Percentiles rank a stretch among this genome's conserved stretches.
phyloP scores from a whole-genome alignment of 257 asterid genomes.

The Anisodus acutangulus region DNA sequence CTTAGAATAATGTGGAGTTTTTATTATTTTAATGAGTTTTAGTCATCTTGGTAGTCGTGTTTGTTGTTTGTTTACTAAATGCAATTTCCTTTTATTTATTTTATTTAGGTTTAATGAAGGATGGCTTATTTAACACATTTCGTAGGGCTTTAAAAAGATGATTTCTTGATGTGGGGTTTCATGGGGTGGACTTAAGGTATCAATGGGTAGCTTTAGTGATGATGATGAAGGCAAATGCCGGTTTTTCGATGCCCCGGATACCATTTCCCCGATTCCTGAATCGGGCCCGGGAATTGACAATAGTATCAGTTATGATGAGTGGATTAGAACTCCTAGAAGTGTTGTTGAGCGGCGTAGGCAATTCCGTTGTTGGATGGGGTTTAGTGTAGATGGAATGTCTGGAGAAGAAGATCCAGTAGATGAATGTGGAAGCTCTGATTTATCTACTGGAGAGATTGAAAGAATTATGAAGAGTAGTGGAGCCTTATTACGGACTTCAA shows the following conservation, averaged over 20 bases:
- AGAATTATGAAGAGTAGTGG: slow-evolving; percentile 57
- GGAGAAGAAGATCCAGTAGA: slow-evolving; percentile 39
- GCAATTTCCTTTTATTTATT: slow-evolving; percentile 36
- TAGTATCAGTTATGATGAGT: slow-evolving; percentile 51
- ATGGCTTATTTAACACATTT: slow-evolving; percentile 60
- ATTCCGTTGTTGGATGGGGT: slow-evolving; percentile 65
- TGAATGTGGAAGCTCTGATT: slow-evolving; percentile 31
- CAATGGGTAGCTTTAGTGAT: slow-evolving; percentile 65
- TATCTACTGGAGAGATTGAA: slow-evolving; percentile 35
- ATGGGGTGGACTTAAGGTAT: slow-evolving; percentile 71
- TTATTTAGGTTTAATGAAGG: slow-evolving; percentile 55
- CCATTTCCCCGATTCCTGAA: slow-evolving; percentile 51
- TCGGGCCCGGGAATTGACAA: slow-evolving; percentile 33
- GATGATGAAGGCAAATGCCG: slow-evolving; percentile 52
- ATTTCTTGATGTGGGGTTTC: slow-evolving; percentile 54
- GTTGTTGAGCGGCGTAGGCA: slow-evolving; percentile 69
- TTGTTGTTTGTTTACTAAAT: slow-evolving; percentile 44
- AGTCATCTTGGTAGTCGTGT: slow-evolving; percentile 65
- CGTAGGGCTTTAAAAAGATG: slow-evolving; percentile 46
- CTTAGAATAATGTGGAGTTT: slow-evolving; percentile 39
- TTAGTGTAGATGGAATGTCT: slow-evolving; percentile 35
- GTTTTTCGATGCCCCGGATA: slow-evolving; percentile 78
- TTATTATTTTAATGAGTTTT: slow-evolving; percentile 43
- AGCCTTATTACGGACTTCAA: slow-evolving; percentile 58
- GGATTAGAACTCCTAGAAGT: slow-evolving; percentile 73